Base-by-base conservation (phyloP, 768 basidiomycete genomes). In the Suillus weaverae region DNA sequence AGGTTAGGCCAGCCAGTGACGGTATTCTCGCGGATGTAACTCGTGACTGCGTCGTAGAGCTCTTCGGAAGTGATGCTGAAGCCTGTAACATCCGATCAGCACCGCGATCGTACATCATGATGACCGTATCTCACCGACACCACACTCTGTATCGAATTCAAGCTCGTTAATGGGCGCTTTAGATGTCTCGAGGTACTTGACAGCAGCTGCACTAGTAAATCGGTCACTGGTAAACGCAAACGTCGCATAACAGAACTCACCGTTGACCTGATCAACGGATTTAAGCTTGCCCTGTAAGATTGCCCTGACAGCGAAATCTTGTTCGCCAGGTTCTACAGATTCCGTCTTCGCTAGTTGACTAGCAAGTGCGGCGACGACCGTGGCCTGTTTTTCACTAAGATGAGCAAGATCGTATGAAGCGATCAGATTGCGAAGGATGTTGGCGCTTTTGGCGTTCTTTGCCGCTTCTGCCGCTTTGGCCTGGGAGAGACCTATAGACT, bases 261-360 rank as follows among this genome's bases (percentile, higher is more conserved):
- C 96, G 61, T 85, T 81, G 32, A 97, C 87, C 81, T 98, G 96
- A 74, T 98, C 97, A 4, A 86, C 84, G 39, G 84, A 86, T 77
- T 89, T 92, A 64, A 99, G 76, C 67, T 85, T 85, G 26, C 85
- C 89, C 62, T 88, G 84, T n/a, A 87, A 74, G 70, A 99, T 88
- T 66, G 83, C 86, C n/a, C 79, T 74, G 43, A 93, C 81, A 20
- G 90, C 78, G 76, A 87, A 93, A 53, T 78, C 81, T 66, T 84
- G 83, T 73, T 86, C 86, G n/a, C 77, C 78, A 38, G 81, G 78
- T 5, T 78, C 84, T 44, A 94, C 71, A 7, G 71, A 69, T 18
- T 76, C 73, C 0, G 79, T 69, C 78, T 94, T 96, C 32, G 81
- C 78, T 16, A 89, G 78, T 50, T 83, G 81, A 22, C 86, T 80